Percentiles rank a stretch among this genome's conserved stretches.
Conservation (phyloP, 2,329 filamentous ascomycete species). For the Penicillium fuscoglaucum region DNA sequence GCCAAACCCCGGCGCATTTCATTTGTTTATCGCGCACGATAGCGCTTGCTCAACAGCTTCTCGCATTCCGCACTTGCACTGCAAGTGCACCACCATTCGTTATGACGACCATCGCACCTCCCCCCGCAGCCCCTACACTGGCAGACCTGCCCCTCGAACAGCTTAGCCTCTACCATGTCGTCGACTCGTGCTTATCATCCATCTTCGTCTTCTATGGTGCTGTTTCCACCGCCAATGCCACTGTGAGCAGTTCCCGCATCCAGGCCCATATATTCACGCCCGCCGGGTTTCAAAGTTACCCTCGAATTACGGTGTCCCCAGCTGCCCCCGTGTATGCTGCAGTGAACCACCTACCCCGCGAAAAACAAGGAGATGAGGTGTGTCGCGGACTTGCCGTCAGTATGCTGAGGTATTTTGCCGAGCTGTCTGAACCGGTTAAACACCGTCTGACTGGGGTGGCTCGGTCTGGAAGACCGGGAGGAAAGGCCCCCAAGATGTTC, state of each 20-base stretch:
- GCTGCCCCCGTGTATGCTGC: constrained; percentile 88
- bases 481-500: constrained; percentile 70
- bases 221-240: constrained; percentile 84
- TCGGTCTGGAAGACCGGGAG: constrained; percentile 56
- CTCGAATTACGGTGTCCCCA: constrained; percentile 87
- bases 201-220: constrained; percentile 90
- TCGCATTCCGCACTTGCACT: constrained; percentile 1
- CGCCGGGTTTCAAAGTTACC: constrained; percentile 85
- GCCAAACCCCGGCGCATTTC: background rate
- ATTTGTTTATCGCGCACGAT: constrained; percentile 14
- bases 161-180: constrained; percentile 84
- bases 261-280: constrained; percentile 90
- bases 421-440: constrained; percentile 77
- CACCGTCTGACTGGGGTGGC: constrained; percentile 61
- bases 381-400: constrained; percentile 89
- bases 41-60: constrained; percentile 18
- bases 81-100: constrained; percentile 31
- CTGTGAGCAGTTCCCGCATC: constrained; percentile 85
- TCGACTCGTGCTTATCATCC: constrained; percentile 76
- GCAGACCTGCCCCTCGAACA: constrained; percentile 73
- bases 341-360: constrained; percentile 84
- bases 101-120: constrained; percentile 66
- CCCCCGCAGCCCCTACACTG: constrained; percentile 68
- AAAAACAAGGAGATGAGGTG: constrained; percentile 93
- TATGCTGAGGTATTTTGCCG: constrained; percentile 89